Evolutionary conservation across 345 rosid species (phyloP), one percentile per base, ranked within the genome.

Genomic region (Boechera stricta): DNA sequence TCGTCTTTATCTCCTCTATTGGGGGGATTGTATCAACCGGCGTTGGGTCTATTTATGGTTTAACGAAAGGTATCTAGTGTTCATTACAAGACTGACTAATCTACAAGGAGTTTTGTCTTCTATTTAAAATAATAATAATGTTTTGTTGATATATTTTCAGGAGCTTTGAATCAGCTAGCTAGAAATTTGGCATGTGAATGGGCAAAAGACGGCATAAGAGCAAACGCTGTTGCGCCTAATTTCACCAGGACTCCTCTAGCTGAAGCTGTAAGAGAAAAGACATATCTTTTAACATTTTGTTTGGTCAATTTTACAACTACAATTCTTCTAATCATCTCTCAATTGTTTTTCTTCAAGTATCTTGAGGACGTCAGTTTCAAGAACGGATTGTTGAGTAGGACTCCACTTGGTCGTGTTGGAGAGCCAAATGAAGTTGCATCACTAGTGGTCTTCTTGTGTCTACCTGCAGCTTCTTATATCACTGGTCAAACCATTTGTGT

Each of bases 151-250:
- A 10, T 10, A 5, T 41, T 41, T 41, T 41, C 74, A 85, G 91
- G 87, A 47, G 91, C 93, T 5, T 52, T 86, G 61, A 81, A 81
- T 47, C 91, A 85, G 66, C 75, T 89, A 24, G 55, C 90, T 1
- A 89, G 64, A 73, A 82, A 83, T 47, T 75, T 87, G 78, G 89
- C 92, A n/a, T 91, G 92, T 54, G 94, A 89, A 71, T 88, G 97
- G 91, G 92, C 89, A 8, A 85, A 69, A 11, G 92, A 89, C 66
- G 80, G 76, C n/a, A 87, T 89, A 75, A 82, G 92, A 77, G 53
- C 79, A 28, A 89, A 90, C 28, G 63, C 79, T 21, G 86, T 87
- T n/a, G 85, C 91, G 1, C 93, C 91, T 15, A 77, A 77, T 80
- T 26, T 63, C 31, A 71, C 79, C 62, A 47, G 5, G n/a, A 88